These are phyloP conservation scores for Colletotrichum cereale DNA, from an alignment of 2,329 filamentous ascomycete genomes.

Conservation along the genomic window DNA sequence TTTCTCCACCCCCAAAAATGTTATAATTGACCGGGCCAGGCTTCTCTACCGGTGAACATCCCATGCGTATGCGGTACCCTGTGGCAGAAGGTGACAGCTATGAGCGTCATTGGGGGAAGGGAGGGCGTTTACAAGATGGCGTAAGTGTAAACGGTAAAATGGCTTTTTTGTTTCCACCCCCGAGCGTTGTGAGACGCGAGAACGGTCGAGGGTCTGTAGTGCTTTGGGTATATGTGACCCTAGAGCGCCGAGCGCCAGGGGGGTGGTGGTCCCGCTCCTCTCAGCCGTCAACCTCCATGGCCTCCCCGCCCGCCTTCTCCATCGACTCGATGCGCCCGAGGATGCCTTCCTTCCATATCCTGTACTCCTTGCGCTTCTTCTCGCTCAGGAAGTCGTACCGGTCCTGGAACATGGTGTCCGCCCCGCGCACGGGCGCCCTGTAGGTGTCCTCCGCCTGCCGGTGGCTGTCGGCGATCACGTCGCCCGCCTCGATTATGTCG, in stretches of 20 bases:
- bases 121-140: not conserved
- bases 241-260: not conserved
- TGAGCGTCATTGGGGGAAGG: not conserved
- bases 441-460: slow-evolving; percentile 44
- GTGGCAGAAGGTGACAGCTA: not conserved
- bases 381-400: slow-evolving; percentile 79
- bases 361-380: slow-evolving; percentile 70
- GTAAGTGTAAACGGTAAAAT: too few relatives aligned
- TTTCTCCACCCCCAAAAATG: not conserved
- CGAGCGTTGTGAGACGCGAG: not conserved
- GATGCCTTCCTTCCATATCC: slow-evolving; percentile 73
- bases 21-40: not conserved
- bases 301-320: slow-evolving; percentile 50
- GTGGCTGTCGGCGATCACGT: slow-evolving; percentile 25
- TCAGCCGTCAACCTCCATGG: slow-evolving; percentile 52
- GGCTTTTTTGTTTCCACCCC: not conserved
- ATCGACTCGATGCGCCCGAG: slow-evolving; percentile 66
- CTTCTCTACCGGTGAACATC: too few relatives aligned
- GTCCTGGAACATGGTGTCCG: slow-evolving; percentile 81
- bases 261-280: not conserved
- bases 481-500: slow-evolving; percentile 60
- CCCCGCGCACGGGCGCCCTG: slow-evolving; percentile 60
- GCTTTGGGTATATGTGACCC: not conserved
- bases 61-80: too few relatives aligned
- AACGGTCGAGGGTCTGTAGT: not conserved